Conservation (phyloP, 106 monocot genomes). For the Dendrobium chrysotoxum region DNA sequence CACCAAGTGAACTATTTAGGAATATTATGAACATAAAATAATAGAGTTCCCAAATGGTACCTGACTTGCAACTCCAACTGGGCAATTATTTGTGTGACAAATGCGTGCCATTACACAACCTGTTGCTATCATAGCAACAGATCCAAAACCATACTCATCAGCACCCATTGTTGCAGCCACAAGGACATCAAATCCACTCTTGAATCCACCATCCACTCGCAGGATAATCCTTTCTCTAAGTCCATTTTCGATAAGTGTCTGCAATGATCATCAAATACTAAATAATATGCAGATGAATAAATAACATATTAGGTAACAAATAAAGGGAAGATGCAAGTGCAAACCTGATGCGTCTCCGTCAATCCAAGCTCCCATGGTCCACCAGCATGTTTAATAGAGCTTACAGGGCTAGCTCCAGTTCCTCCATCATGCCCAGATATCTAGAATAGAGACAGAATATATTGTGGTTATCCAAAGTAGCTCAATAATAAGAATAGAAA, state of each 20-base stretch:
- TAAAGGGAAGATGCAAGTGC: no score
- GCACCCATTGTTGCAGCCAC: constrained; percentile 98
- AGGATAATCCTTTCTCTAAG: constrained; percentile 93
- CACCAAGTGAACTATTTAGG: not conserved
- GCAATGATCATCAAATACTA: not conserved
- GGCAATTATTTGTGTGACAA: constrained; percentile 99
- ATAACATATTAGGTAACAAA: no score
- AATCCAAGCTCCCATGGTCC: constrained; percentile 99
- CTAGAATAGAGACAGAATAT: constrained; percentile 20
- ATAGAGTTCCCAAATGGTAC: constrained; percentile 21
- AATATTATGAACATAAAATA: constrained; percentile 2
- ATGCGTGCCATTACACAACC: constrained; percentile 99
- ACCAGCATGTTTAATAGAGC: constrained; percentile 99
- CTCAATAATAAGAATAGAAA: not conserved
- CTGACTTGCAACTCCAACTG: constrained; percentile 99
- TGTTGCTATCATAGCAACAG: constrained; percentile 98
- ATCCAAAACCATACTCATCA: constrained; percentile 99
- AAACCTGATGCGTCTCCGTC: constrained; percentile 89
- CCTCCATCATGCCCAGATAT: constrained; percentile 99
- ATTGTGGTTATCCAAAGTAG: not conserved
- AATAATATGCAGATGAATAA: no score
- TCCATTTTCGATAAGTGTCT: constrained; percentile 94
- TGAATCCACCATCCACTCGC: constrained; percentile 98
- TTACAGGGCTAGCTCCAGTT: constrained; percentile 98
- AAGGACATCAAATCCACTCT: constrained; percentile 92